These are phyloP conservation scores for Vickermania ingenoplastis DNA, from an alignment of 208 protist genomes.

Conservation along the genomic window DNA sequence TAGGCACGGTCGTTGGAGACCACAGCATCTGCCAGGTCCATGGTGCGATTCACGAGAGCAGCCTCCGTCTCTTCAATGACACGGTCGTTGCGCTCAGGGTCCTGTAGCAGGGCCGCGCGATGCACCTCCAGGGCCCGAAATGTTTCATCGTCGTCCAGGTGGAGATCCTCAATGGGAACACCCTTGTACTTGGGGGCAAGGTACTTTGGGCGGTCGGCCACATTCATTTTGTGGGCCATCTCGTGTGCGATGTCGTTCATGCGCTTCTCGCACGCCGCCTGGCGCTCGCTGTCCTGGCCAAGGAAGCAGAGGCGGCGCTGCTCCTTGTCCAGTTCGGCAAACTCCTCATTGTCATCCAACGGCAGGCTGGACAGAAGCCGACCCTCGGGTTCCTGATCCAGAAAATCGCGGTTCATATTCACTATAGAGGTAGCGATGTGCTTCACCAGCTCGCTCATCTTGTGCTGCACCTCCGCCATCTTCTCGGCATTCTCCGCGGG, in stretches of 20 bases:
- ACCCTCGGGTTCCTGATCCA: slow-evolving; percentile 51
- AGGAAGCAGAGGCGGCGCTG: slow-evolving; percentile 31
- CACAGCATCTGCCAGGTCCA: slow-evolving; percentile 41
- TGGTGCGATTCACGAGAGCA: slow-evolving; percentile 43
- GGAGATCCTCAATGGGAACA: slow-evolving; percentile 43
- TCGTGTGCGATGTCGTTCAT: slow-evolving; percentile 62
- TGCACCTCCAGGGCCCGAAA: slow-evolving; percentile 47
- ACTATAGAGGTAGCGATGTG: slow-evolving; percentile 32
- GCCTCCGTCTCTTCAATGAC: slow-evolving; percentile 43
- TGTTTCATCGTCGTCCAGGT: slow-evolving; percentile 45
- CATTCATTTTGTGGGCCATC: slow-evolving; percentile 56
- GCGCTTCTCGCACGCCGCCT: slow-evolving; percentile 44
- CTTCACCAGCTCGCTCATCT: slow-evolving; percentile 35
- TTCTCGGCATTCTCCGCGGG: slow-evolving; percentile 27
- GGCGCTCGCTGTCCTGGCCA: slow-evolving; percentile 19
- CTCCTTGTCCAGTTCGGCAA: slow-evolving; percentile 50
- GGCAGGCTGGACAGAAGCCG: slow-evolving; percentile 37
- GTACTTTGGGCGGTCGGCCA: slow-evolving; percentile 50
- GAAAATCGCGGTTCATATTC: slow-evolving; percentile 41
- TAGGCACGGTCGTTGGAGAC: slow-evolving; percentile 43
- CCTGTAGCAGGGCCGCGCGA: slow-evolving; percentile 56
- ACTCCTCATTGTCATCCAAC: slow-evolving; percentile 40
- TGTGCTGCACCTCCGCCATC: slow-evolving; percentile 35
- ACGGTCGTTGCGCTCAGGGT: slow-evolving; percentile 40
- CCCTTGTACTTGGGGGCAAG: slow-evolving; percentile 39